Evolutionary conservation across 2,329 filamentous ascomycete genomes (phyloP).

Genomic region (Diplodia scrobiculata): DNA sequence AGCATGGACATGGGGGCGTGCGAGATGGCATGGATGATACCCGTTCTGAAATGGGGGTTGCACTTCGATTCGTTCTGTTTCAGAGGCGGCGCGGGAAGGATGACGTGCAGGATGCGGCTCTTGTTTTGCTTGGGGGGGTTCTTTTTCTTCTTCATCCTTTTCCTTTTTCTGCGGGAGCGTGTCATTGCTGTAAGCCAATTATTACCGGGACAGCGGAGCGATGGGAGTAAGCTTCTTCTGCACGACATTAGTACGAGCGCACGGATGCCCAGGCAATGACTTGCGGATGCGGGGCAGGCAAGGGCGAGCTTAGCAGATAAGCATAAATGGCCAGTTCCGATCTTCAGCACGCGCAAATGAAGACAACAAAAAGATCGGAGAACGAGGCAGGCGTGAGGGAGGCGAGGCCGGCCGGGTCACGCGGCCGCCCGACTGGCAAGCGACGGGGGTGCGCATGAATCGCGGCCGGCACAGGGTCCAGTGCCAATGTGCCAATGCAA

Average conservation of each 20-base stretch:
- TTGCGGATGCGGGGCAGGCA: neutral
- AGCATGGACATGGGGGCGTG: neutral
- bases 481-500: neutral
- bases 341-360: neutral
- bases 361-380: neutral
- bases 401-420: neutral
- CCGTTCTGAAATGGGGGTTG: neutral
- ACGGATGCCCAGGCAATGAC: neutral
- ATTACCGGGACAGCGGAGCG: neutral
- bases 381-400: neutral
- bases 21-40: neutral
- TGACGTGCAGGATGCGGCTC: slow-evolving; percentile 18
- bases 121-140: neutral
- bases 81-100: slow-evolving; percentile 9
- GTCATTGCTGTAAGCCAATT: neutral
- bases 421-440: neutral
- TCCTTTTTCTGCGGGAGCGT: neutral
- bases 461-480: neutral
- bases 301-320: slow-evolving; percentile 1
- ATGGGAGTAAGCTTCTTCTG: slow-evolving; percentile 18
- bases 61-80: neutral
- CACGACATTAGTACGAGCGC: neutral
- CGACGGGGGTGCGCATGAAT: neutral
- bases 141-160: slow-evolving; percentile 4
- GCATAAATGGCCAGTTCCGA: neutral